phyloP scores from a whole-genome alignment of 495 filamentous ascomycete species.

The Talaromyces adpressus region DNA sequence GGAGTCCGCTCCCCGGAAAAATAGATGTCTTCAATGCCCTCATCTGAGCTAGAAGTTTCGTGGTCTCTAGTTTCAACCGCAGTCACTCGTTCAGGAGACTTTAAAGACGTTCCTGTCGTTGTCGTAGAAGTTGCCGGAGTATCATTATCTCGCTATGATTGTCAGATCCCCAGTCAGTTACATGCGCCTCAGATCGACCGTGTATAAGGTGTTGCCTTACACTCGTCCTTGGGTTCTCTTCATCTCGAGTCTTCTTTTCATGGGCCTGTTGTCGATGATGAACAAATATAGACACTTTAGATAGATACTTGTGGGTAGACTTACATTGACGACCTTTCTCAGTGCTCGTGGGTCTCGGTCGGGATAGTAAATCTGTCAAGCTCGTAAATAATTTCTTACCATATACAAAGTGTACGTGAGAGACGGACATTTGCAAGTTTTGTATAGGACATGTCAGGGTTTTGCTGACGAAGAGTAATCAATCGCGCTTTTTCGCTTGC shows the following conservation, averaged over 20 bases:
- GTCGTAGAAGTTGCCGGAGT: not conserved
- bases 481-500: not conserved
- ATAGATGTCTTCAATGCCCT: not conserved
- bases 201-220: not conserved
- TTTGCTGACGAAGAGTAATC: not conserved
- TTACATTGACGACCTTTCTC: not conserved
- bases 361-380: not conserved
- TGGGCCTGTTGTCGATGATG: not conserved
- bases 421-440: not conserved
- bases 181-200: not conserved
- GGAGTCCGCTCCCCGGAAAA: not conserved
- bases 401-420: not conserved
- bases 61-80: not conserved
- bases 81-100: not conserved
- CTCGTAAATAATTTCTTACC: not conserved
- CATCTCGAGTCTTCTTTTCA: not conserved
- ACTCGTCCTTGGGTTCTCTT: not conserved
- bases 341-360: conserved; percentile 1
- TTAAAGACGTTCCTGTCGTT: not conserved
- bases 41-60: not conserved
- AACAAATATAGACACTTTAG: not conserved
- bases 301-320: not conserved
- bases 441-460: not conserved
- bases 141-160: not conserved
- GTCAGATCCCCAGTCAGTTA: not conserved